Conservation (phyloP, 2,329 filamentous ascomycete species). For the Botryotinia narcissicola region DNA sequence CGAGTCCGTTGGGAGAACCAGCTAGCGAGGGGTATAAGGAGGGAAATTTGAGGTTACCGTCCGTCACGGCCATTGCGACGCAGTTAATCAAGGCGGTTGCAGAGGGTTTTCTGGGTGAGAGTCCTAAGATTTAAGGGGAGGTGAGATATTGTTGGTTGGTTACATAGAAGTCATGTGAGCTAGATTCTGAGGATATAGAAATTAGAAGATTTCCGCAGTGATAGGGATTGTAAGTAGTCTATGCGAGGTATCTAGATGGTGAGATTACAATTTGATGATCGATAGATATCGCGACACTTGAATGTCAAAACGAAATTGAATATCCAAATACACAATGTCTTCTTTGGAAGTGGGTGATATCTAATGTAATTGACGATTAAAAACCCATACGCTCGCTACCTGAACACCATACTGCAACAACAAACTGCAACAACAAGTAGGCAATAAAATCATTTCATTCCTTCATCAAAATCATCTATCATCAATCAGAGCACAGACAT, state of each 20-base stretch:
- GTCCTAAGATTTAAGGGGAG: conserved; percentile 31
- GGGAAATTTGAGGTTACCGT: conserved; percentile 76
- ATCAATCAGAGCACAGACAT: not conserved
- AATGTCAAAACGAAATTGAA: not conserved
- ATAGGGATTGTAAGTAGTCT: not conserved
- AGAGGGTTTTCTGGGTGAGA: conserved; percentile 61
- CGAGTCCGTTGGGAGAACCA: conserved; percentile 63
- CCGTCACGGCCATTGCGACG: conserved; percentile 87
- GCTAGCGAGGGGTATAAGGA: conserved; percentile 68
- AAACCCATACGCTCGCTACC: not conserved
- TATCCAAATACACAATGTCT: too few relatives aligned
- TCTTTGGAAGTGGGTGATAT: not conserved
- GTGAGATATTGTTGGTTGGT: not conserved
- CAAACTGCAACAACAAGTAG: not conserved
- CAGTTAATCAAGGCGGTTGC: conserved; percentile 75
- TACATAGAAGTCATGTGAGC: not conserved
- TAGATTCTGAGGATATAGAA: conserved; percentile 6
- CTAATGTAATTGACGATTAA: not conserved
- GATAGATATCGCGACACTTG: not conserved
- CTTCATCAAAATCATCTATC: conserved; percentile 17
- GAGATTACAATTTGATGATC: not conserved
- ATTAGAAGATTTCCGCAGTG: not conserved
- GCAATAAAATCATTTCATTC: conserved; percentile 7
- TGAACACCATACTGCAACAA: not conserved
- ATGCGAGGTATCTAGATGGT: too few relatives aligned